A percentile compares a stretch with the other conserved stretches of the same genome.
Conservation (phyloP, 495 filamentous ascomycete genomes). For the Lepidopterella palustris region DNA sequence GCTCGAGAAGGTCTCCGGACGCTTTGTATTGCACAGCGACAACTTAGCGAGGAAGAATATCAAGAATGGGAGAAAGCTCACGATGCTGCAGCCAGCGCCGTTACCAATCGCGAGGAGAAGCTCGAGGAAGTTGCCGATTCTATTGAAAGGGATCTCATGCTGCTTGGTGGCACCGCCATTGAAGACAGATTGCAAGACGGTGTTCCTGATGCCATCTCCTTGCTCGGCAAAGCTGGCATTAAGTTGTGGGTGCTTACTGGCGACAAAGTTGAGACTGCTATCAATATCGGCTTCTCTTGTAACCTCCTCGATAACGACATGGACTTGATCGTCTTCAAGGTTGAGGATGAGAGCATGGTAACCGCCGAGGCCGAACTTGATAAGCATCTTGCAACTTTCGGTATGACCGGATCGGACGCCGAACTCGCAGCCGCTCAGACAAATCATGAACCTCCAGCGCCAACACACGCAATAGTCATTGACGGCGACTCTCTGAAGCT, state of each 20-base stretch:
- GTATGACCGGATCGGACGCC: constrained; percentile 77
- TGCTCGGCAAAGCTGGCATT: constrained; percentile 90
- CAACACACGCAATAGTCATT: constrained; percentile 94
- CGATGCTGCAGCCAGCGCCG: constrained; percentile 75
- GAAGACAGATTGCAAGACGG: constrained; percentile 97
- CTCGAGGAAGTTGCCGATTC: constrained; percentile 81
- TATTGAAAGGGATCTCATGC: constrained; percentile 83
- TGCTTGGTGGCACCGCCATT: constrained; percentile 94
- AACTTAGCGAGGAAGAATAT: constrained; percentile 82
- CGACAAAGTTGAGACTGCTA: constrained; percentile 98
- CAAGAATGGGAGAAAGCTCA: constrained; percentile 77
- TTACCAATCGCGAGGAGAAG: constrained; percentile 87
- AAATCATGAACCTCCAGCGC: constrained; percentile 74
- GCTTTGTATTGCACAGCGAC: constrained; percentile 85
- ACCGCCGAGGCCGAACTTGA: constrained; percentile 65
- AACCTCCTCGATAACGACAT: constrained; percentile 96
- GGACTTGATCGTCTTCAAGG: constrained; percentile 89
- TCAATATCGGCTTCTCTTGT: constrained; percentile 99
- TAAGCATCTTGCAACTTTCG: constrained; percentile 62
- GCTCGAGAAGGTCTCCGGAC: constrained; percentile 93
- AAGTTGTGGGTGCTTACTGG: constrained; percentile 99
- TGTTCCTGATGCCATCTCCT: constrained; percentile 90
- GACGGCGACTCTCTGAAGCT: constrained; percentile 92
- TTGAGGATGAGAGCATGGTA: constrained; percentile 63
- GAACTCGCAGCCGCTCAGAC: constrained; percentile 72